Percentiles rank a stretch among this genome's conserved stretches.
Evolutionary conservation across 768 basidiomycete genomes (phyloP).

Genomic region (Pilatotrama ljubarskyi): DNA sequence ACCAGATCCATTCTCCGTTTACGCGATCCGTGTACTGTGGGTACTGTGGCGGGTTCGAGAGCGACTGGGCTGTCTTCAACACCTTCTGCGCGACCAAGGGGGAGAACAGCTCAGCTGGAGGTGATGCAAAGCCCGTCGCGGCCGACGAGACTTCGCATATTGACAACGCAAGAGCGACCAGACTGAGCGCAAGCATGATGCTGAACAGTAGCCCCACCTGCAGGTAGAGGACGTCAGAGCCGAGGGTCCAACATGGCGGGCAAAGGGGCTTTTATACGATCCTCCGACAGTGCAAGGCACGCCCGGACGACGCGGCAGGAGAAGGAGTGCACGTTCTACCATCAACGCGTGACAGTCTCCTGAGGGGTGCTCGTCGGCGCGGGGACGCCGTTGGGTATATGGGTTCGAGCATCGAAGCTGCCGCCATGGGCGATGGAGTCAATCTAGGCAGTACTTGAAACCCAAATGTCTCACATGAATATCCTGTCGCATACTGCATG

Average conservation of each 20-base stretch:
- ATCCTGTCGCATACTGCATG: background rate
- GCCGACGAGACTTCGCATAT: background rate
- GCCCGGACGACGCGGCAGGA: too few species aligned
- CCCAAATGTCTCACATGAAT: background rate
- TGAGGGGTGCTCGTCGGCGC: background rate
- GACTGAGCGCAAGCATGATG: conserved; percentile 2
- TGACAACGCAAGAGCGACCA: background rate
- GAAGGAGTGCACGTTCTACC: background rate
- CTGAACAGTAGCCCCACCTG: too few species aligned
- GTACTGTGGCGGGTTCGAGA: conserved; percentile 44
- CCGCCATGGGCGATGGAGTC: background rate
- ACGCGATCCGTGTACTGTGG: conserved; percentile 60
- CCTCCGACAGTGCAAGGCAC: background rate
- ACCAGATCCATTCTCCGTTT: conserved; percentile 53
- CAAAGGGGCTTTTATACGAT: background rate
- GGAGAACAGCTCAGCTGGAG: conserved; percentile 57
- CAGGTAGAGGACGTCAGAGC: too few species aligned
- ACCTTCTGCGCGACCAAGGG: conserved; percentile 59
- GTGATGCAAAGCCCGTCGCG: conserved; percentile 17
- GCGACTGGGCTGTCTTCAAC: conserved; percentile 51
- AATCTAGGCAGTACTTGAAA: too few species aligned
- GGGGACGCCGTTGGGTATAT: background rate
- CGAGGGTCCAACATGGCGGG: background rate
- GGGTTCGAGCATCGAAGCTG: background rate
- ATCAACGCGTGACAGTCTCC: conserved; percentile 6